phyloP scores from a whole-genome alignment of 2,329 filamentous ascomycete genomes.

The Alternaria sp. region DNA sequence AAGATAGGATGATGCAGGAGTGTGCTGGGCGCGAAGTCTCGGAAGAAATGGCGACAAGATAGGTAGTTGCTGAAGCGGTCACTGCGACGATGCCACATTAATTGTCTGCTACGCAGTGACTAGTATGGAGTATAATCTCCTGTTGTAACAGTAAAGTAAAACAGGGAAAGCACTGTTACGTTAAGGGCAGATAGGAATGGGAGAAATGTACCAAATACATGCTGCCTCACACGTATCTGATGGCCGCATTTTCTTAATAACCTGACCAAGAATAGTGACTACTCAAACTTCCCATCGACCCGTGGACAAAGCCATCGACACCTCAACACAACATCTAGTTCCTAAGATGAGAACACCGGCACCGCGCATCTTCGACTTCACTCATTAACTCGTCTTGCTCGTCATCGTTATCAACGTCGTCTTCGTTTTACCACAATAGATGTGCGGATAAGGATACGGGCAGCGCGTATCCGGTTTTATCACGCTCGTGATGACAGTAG shows the following conservation, averaged over 20 bases:
- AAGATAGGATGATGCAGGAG: slow-evolving; percentile 48
- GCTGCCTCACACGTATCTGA: not conserved
- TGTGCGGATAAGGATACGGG: slow-evolving; percentile 38
- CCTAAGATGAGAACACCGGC: not conserved
- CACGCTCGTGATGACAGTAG: slow-evolving; percentile 8
- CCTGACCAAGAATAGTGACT: not conserved
- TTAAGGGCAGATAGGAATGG: not conserved
- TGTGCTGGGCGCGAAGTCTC: slow-evolving; percentile 32
- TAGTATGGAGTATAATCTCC: not conserved
- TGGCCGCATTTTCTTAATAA: not conserved
- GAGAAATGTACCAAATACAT: not conserved
- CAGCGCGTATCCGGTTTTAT: slow-evolving; percentile 25
- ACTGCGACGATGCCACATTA: not conserved
- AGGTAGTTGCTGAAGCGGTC: not conserved
- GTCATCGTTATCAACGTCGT: slow-evolving; percentile 15
- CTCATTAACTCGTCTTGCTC: not conserved
- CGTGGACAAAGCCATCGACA: not conserved
- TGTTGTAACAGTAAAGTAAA: not conserved
- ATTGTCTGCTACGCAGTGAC: not conserved
- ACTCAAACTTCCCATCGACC: not conserved
- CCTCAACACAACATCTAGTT: not conserved
- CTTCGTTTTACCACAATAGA: slow-evolving; percentile 23
- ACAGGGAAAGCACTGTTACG: not conserved
- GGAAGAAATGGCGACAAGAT: slow-evolving; percentile 19
- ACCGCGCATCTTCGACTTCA: not conserved